Base-by-base conservation (phyloP, 2,329 filamentous ascomycete genomes). In the Periconia macrospinosa region DNA sequence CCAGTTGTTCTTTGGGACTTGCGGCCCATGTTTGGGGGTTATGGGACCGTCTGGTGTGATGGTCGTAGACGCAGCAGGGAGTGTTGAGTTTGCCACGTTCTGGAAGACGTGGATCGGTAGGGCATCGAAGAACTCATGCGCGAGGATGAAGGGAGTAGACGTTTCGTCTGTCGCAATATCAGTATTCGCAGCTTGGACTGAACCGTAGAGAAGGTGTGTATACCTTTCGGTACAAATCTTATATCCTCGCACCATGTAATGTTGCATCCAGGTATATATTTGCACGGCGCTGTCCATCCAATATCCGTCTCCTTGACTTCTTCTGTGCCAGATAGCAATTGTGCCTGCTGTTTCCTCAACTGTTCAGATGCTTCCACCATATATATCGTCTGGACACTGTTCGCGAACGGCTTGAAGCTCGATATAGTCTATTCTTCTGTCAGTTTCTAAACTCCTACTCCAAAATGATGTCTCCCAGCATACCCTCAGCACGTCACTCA, bases 91-190 rank as follows among this genome's bases (percentile, higher is more conserved):
- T 1, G 81, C 72, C 47, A 93, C 82, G 14, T 90, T 88, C 73
- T 97, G 89, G 72, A 99, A 99, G 56, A 91, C 87, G 73, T 99
- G 92, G 63, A 99, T 97, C 33, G 94, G 94, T 0, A 99, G 86
- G 2, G 94, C 94, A 65, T 99, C 94, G 77, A 99, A 99, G 80
- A 99, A 97, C 72, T 99, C 94, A 72, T 99, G 94, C 5, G 94
- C 94, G 46, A 97, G 85, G 56, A 99, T 96, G 73, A 97, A 95
- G 1, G 94, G 93, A 19, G 87, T 90, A 69, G 89, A 90, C 55
- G 83, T 81, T 19, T 85, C 76, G 56, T 84, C 86, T 87, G 61
- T 47, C 23, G 13, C n/a, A 17, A 17, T 50, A 47, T 73, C 40
- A 69, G 63, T 41, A 44, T 41, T 27, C 43, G 43, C 27, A 10